Base-by-base conservation (phyloP, 331 rosid species). In the Cucumis variabilis region DNA sequence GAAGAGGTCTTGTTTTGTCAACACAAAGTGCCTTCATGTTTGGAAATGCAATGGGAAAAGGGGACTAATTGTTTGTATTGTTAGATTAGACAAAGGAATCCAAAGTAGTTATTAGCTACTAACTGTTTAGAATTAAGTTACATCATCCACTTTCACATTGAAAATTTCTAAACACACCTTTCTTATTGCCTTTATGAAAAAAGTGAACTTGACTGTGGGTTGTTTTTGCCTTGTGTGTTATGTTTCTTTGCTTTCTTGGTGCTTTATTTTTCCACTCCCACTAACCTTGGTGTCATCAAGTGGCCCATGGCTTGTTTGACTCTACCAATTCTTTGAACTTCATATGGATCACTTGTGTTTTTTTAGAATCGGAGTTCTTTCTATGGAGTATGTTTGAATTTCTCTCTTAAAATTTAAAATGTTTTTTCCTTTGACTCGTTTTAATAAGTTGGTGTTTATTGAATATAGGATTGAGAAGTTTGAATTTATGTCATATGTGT, bases 21-120 rank as follows among this genome's bases (percentile, higher is more conserved):
- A 58, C 85, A 81, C 85, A 81, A 58, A 81, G 85, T 30, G 70
- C 85, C 58, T 14, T 58, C 27, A 58, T 81, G 85, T 81, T 19
- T 81, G 28, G 33, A 81, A 81, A 25, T 81, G 51, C 46, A 28
- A 58, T 58, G 70, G 85, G 30, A 58, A 17, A 28, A 51, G 50
- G 48, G 7, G 23, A 10, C 78, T 72, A 19, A 33, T 37, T 37
- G 23, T 27, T 58, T 81, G 48, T 24, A 55, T 28, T 53, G 70
- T 53, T 51, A 17, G 82, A 76, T 53, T 51, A 81, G 85, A 55
- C 19, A 24, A 19, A 81, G 85, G 85, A 81, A 81, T 81, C 85
- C 85, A 27, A 81, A 63, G 85, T 50, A 55, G 27, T 81, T 79
- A 62, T 58, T n/a, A 53, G 60, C 60, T 53, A 6, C 14, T 27